Base-by-base conservation (phyloP, 805 yeast species). In the Suhomyces emberorum region DNA sequence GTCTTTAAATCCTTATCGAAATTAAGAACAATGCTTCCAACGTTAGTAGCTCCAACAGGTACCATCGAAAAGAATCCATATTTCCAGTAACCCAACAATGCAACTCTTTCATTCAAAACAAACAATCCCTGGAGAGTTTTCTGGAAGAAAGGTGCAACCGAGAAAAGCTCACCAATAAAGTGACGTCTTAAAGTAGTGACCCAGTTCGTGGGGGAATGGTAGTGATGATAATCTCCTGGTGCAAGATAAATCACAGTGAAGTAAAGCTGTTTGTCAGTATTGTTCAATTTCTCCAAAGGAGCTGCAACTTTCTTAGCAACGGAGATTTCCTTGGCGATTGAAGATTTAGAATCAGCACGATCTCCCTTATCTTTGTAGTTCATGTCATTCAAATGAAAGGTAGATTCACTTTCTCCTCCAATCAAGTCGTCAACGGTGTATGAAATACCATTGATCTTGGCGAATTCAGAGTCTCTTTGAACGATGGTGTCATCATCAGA, bases 41-140 rank as follows among this genome's bases (percentile, higher is more conserved):
- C 99, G 63, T 93, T 93, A 2, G 98, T 93, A 16, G 99, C 99
- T 10, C 99, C 99, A 9, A 93, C 98, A 0, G 99, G 97, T 1
- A 96, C 91, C 99, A 93, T 93, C 46, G 95, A 83, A 66, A 93
- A 93, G 52, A 93, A 93, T 0, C 99, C 99, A 57, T 93, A 76
- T 56, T 84, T 86, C 98, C 98, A 93, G 52, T 87, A 81, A 1
- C 99, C 99, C 38, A 93, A 72, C 33, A 93, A 65, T 0, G 98
- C 95, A 3, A 93, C 98, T 50, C 99, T 76, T 63, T 93, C 99
- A 57, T 93, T 93, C 48, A 93, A 67, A 3, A 91, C 86, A 57
- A 93, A 93, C 46, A 93, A 73, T 26, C 93, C 91, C 36, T 83
- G 82, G 39, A 93, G 74, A 16, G 95, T 80, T 46, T 76, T 77